phyloP scores from a whole-genome alignment of 306 rosid species.

The Inga oerstediana region DNA sequence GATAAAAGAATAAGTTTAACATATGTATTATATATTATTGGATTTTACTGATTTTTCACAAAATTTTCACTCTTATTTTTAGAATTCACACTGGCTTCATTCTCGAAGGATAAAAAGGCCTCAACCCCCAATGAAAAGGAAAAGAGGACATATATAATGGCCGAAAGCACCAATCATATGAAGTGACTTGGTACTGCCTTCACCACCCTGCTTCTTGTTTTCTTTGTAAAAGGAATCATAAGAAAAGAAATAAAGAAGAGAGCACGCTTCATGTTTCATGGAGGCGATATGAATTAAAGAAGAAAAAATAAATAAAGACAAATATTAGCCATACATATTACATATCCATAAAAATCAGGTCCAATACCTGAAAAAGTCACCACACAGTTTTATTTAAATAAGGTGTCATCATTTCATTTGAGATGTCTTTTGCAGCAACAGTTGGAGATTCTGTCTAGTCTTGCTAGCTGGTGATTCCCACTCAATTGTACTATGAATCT shows the following conservation, averaged over 20 bases:
- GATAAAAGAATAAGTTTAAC: neutral
- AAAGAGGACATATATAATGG: constrained; percentile 17
- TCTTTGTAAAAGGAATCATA: constrained; percentile 26
- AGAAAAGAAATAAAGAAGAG: constrained; percentile 4
- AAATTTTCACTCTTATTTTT: neutral
- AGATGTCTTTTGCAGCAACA: constrained; percentile 34
- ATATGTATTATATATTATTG: neutral
- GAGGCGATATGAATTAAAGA: constrained; percentile 7
- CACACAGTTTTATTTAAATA: constrained; percentile 19
- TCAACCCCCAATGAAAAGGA: neutral
- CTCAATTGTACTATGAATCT: constrained; percentile 4
- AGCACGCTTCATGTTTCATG: constrained; percentile 29
- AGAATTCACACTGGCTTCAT: constrained; percentile 25
- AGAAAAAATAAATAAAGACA: neutral
- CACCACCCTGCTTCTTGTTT: constrained; percentile 29
- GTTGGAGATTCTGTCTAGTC: constrained; percentile 37
- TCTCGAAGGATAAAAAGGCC: neutral
- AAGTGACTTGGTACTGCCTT: constrained; percentile 30
- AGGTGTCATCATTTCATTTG: constrained; percentile 42
- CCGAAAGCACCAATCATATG: constrained; percentile 44
- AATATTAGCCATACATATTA: constrained; percentile 14
- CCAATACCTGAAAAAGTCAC: neutral
- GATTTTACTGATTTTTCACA: neutral
- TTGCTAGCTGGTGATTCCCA: constrained; percentile 55
- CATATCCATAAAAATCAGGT: constrained; percentile 38